Base-by-base conservation (phyloP, 345 rosid species). In the Murraya paniculata region DNA sequence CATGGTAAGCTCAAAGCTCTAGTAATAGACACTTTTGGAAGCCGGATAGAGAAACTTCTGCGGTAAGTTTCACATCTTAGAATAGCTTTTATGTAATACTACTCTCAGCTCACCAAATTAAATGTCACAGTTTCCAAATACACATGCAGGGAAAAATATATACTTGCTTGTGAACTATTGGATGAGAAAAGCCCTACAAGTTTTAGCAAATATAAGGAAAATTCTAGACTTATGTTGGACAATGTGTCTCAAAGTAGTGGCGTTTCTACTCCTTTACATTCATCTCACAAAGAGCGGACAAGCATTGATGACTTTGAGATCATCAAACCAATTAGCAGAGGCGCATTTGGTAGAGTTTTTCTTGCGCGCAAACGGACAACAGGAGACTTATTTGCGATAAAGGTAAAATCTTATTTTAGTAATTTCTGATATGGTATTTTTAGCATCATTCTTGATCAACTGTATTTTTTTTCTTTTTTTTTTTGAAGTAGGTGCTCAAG, bases 321-420 rank as follows among this genome's bases (percentile, higher is more conserved):
- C 78, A 90, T 93, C 85, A 93, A 90, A 84, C 97, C 93, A 81
- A 89, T 93, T 64, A 93, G 93, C 84, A 90, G 91, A 85, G 97
- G 97, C 48, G 93, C 93, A 62, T 93, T 87, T 81, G 97, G 97
- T 65, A 93, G 90, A 87, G 97, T 93, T 82, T 93, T 90, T 81
- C 95, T 93, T 73, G 92, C 97, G 55, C 95, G 93, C 70, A 91
- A 93, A 87, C 83, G 95, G 76, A 87, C 91, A 38, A 93, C 97
- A 5, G 92, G 97, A 68, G 97, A 93, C 84, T 82, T 93, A 75
- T 93, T 93, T 93, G 97, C 97, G 50, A 91, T 93, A 71, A 93
- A 93, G 95, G 97, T 91, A 84, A 69, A 24, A 33, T 38, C 50
- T 28, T 55, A 61, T 80, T 59, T 39, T 35, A 41, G 24, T 24